phyloP scores from a whole-genome alignment of 495 filamentous ascomycete genomes.

The Podospora pseudopauciseta region DNA sequence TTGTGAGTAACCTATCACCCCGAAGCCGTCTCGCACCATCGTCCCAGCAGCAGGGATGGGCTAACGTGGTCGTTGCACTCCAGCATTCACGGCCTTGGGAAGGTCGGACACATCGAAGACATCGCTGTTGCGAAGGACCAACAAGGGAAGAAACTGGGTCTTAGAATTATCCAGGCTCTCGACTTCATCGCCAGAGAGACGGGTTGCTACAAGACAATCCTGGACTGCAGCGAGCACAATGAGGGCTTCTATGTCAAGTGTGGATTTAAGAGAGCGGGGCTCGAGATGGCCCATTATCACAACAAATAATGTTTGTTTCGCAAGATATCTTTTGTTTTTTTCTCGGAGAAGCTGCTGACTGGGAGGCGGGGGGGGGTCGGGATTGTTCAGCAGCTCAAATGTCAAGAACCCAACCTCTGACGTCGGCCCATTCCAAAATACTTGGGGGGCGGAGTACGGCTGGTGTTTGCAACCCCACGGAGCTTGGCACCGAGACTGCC shows the following conservation, averaged over 20 bases:
- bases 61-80: conserved; percentile 15
- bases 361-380: no score
- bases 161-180: conserved; percentile 89
- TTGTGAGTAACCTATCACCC: conserved; percentile 51
- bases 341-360: neutral
- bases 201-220: conserved; percentile 85
- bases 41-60: conserved; percentile 2
- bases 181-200: conserved; percentile 81
- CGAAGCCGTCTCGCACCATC: neutral
- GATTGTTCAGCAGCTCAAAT: conserved; percentile 22
- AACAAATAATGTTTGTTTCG: conserved; percentile 48
- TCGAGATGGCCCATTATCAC: conserved; percentile 98
- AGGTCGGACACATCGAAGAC: conserved; percentile 97
- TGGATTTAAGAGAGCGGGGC: conserved; percentile 85
- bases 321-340: neutral
- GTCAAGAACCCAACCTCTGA: conserved; percentile 33
- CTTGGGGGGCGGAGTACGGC: neutral
- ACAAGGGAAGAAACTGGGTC: conserved; percentile 93
- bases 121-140: conserved; percentile 91
- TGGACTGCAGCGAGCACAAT: conserved; percentile 65
- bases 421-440: neutral
- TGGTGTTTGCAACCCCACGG: neutral
- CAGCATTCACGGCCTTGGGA: conserved; percentile 67
- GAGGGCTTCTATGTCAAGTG: conserved; percentile 99
- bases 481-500: neutral